phyloP scores from a whole-genome alignment of 1,284 basidiomycete species.

The Porodaedalea pini region DNA sequence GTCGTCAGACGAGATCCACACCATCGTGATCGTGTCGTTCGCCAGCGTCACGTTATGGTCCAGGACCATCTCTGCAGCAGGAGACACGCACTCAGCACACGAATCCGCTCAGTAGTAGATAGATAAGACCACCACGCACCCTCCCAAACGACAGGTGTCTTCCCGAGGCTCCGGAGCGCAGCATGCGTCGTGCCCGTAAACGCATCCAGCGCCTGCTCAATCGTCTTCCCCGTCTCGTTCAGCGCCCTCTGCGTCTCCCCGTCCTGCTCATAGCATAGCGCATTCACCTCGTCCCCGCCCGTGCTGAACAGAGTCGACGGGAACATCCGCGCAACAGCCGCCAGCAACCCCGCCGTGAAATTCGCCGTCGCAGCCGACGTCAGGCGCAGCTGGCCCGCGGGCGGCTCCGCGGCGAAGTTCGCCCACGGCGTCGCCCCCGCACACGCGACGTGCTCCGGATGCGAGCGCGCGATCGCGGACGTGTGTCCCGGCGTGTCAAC shows the following conservation, averaged over 20 bases:
- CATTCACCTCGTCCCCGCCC: slow-evolving; percentile 51
- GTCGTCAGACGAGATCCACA: slow-evolving; percentile 44
- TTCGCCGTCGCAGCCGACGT: slow-evolving; percentile 31
- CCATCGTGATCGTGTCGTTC: slow-evolving; percentile 40
- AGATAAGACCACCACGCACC: slow-evolving; percentile 8
- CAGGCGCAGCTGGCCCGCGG: slow-evolving; percentile 45
- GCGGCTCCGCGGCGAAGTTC: slow-evolving; percentile 54
- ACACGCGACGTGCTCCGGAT: slow-evolving; percentile 77
- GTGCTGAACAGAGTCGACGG: slow-evolving; percentile 39
- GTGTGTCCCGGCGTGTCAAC: slow-evolving; percentile 82
- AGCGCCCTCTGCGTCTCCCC: slow-evolving; percentile 30
- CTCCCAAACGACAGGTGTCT: slow-evolving; percentile 51
- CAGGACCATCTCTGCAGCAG: slow-evolving; percentile 31
- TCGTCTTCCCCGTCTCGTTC: slow-evolving; percentile 27
- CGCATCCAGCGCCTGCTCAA: slow-evolving; percentile 36
- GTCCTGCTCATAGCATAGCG: slow-evolving; percentile 39
- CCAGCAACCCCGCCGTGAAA: slow-evolving; percentile 34
- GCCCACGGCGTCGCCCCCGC: slow-evolving; percentile 59
- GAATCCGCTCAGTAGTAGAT: not conserved
- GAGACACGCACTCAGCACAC: not conserved
- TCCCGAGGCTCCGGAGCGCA: slow-evolving; percentile 31
- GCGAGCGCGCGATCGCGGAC: slow-evolving; percentile 56
- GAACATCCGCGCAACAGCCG: slow-evolving; percentile 26
- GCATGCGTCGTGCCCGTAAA: slow-evolving; percentile 40
- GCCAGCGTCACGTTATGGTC: slow-evolving; percentile 32